phyloP scores from a whole-genome alignment of 2,329 filamentous ascomycete species.

The Paecilomyces formosus region DNA sequence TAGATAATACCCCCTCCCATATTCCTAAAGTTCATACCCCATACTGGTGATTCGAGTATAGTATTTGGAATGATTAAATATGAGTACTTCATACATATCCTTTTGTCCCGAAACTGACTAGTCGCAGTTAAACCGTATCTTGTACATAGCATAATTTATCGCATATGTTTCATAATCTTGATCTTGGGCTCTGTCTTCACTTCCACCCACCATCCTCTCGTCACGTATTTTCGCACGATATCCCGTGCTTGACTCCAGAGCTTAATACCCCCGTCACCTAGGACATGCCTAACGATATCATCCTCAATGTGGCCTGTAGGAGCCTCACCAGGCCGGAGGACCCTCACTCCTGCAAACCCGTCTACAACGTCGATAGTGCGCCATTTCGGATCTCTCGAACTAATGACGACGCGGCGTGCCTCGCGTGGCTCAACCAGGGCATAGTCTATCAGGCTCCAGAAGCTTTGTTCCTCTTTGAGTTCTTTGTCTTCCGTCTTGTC shows the following conservation, averaged over 20 bases:
- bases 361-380: constrained; percentile 42
- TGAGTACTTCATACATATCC: neutral
- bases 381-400: constrained; percentile 43
- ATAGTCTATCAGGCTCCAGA: constrained; percentile 55
- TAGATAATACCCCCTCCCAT: neutral
- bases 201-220: constrained; percentile 49
- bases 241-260: constrained; percentile 20
- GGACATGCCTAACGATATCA: constrained; percentile 21
- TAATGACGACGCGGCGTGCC: constrained; percentile 14
- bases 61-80: neutral
- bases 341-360: constrained; percentile 43
- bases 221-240: constrained; percentile 21
- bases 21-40: neutral
- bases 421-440: constrained; percentile 43
- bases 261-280: constrained; percentile 24
- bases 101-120: neutral
- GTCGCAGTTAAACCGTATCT: neutral
- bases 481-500: constrained; percentile 52
- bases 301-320: constrained; percentile 22
- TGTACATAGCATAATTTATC: neutral
- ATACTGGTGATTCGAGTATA: neutral
- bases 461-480: constrained; percentile 40
- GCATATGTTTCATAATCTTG: constrained; percentile 38
- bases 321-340: constrained; percentile 38
- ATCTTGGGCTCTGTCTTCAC: constrained; percentile 48